phyloP scores from a whole-genome alignment of 2,329 filamentous ascomycete species.

The Sclerotinia sclerotiorum region DNA sequence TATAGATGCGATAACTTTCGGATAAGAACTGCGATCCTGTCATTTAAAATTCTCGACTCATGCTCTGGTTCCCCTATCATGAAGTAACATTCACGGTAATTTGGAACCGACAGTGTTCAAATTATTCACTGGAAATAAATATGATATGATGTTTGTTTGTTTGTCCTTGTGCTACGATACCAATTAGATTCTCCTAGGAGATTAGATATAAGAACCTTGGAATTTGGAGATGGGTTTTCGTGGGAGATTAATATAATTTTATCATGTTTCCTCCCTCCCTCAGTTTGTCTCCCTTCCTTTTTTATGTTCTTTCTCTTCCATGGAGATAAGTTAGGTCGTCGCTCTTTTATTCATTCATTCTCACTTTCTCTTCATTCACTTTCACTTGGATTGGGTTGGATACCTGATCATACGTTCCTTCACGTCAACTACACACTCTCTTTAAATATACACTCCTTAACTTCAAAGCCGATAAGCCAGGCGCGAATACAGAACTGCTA shows the following conservation, averaged over 20 bases:
- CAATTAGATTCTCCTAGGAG: not conserved
- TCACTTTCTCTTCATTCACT: conserved; percentile 4
- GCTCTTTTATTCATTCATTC: not conserved
- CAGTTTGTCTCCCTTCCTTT: not conserved
- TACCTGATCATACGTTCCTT: conserved; percentile 20
- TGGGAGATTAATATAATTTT: not conserved
- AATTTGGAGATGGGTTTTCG: not conserved
- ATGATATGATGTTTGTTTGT: not conserved
- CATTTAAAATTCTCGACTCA: not conserved
- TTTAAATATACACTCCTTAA: not conserved
- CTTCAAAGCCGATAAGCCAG: not conserved
- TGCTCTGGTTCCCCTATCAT: not conserved
- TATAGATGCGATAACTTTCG: not conserved
- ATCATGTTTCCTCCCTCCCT: not conserved
- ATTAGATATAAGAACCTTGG: not conserved
- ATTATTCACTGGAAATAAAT: not conserved
- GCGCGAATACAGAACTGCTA: not conserved
- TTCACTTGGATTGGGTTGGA: conserved; percentile 15
- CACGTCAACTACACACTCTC: not conserved
- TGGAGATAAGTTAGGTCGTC: conserved; percentile 2
- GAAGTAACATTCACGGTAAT: not conserved
- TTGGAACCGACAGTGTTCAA: not conserved
- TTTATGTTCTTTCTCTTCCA: not conserved
- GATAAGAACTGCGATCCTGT: not conserved
- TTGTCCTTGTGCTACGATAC: not conserved